Evolutionary conservation across 768 basidiomycete species (phyloP), one percentile per base, ranked within the genome.

Genomic region (Termitomyces titanicus): DNA sequence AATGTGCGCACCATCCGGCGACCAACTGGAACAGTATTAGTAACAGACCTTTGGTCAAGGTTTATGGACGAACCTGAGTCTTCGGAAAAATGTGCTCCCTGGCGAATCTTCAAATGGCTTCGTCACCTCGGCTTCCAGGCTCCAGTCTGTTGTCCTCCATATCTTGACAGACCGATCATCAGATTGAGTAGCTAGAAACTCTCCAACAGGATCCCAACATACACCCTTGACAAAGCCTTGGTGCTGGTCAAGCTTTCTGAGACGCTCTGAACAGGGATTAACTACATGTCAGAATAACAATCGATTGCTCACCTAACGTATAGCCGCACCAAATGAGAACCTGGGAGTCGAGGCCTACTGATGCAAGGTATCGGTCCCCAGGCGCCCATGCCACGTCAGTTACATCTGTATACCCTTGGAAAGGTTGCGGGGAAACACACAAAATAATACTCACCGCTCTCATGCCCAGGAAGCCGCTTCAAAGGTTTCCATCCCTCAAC

Each of bases 201-300:
- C 91, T 44, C 97, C 97, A 3, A 95, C 96, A 3, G 97, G 97
- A 72, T 99, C 97, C 86, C 96, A 99, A 66, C 93, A 95, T 47
- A 99, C 92, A 55, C 97, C 97, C 72, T 99, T 98, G 63, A 99
- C 95, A 69, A 98, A 98, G 2, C 94, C 96, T 64, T 92, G 86
- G 66, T 98, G 97, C 55, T 84, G 84, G 55, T 92, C 90, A 6
- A 99, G 80, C 68, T 88, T 92, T 37, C 82, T 78, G 53, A 98
- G 68, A 12, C 89, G 86, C 62, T 95, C 95, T 97, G 65, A 40
- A 48, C 33, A 22, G 53, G 11, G 24, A 37, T 64, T 13, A 54
- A 29, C 31, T n/a, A 35, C 20, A 29, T 20, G 22, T 43, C 20
- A 17, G 18, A 22, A n/a, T 5, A 29, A 38, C 20, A 20, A n/a